Evolutionary conservation across 2,329 filamentous ascomycete species (phyloP).

Genomic region (Clonostachys rosea): DNA sequence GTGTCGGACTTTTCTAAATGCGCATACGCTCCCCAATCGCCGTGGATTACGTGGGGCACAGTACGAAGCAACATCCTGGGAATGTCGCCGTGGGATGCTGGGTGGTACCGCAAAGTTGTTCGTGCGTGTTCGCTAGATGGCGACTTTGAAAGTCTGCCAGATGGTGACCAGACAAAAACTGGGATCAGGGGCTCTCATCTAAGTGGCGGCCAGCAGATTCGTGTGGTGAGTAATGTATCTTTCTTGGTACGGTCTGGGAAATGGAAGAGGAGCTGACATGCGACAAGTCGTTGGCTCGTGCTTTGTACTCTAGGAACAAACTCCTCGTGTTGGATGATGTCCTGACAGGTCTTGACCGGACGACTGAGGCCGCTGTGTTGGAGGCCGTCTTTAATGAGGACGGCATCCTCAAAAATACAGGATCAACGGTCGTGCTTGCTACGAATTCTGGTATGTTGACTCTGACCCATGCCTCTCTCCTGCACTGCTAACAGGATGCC

Average conservation of each 20-base stretch:
- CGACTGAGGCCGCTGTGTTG: constrained; percentile 14
- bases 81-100: constrained; percentile 13
- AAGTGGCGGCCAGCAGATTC: constrained; percentile 37
- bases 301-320: constrained; percentile 16
- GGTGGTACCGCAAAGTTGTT: constrained; percentile 20
- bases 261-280: constrained; percentile 2
- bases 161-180: constrained; percentile 25
- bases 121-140: constrained; percentile 23
- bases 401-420: constrained; percentile 11
- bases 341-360: constrained; percentile 20
- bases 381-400: constrained; percentile 11
- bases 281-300: constrained; percentile 14
- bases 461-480: not conserved
- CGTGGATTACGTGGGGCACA: constrained; percentile 12
- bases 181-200: constrained; percentile 34
- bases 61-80: constrained; percentile 16
- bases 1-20: constrained; percentile 3
- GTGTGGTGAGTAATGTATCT: constrained; percentile 21
- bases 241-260: no score
- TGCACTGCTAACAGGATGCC: not conserved
- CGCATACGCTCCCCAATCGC: constrained; percentile 8
- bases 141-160: constrained; percentile 21
- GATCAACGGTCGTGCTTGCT: constrained; percentile 9
- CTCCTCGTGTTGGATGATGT: constrained; percentile 21
- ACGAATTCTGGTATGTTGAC: not conserved